phyloP scores from a whole-genome alignment of 129 eudicot species.

The Mikania micrantha region DNA sequence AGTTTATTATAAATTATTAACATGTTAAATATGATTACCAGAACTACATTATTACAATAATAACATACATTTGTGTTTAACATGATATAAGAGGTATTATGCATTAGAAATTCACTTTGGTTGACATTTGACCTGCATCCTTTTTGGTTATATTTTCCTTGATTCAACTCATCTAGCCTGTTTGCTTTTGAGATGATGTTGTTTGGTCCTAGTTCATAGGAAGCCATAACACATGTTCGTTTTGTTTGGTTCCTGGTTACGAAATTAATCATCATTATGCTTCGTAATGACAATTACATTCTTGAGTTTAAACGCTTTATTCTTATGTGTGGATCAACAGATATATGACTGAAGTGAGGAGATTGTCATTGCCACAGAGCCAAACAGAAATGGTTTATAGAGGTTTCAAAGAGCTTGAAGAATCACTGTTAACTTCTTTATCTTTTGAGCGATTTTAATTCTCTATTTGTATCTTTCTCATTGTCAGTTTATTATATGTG shows the following conservation, averaged over 20 bases:
- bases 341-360: slow-evolving; percentile 86
- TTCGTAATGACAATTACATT: not conserved
- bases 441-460: slow-evolving; percentile 60
- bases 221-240: no score
- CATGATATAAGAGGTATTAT: not conserved
- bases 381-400: slow-evolving; percentile 68
- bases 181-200: not conserved
- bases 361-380: slow-evolving; percentile 74
- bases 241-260: not conserved
- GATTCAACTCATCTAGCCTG: not conserved
- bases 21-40: not conserved
- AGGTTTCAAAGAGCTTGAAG: slow-evolving; percentile 92
- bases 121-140: not conserved
- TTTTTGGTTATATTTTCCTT: not conserved
- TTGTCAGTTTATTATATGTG: slow-evolving; percentile 19
- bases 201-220: no score
- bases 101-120: not conserved
- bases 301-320: not conserved
- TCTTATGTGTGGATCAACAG: slow-evolving; percentile 29
- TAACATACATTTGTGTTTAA: not conserved
- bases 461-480: not conserved
- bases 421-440: slow-evolving; percentile 64
- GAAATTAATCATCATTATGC: no score
- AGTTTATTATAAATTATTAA: not conserved
- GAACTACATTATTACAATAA: not conserved